These are phyloP conservation scores for Claviceps maximensis DNA, from an alignment of 2,329 filamentous ascomycete species.

Conservation along the genomic window DNA sequence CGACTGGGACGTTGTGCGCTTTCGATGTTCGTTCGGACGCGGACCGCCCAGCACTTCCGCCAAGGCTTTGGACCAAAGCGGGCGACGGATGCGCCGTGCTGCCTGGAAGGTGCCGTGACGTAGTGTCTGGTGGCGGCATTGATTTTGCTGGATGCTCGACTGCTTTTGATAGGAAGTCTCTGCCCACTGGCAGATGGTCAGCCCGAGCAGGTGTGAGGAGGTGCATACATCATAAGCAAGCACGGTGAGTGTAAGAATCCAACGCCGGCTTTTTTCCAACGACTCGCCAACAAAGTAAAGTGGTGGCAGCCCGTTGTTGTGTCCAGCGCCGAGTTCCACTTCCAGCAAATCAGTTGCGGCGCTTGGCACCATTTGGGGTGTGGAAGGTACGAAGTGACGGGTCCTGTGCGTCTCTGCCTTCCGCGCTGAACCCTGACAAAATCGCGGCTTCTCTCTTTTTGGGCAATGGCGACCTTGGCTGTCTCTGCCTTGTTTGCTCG, in stretches of 20 bases:
- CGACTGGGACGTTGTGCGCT: not conserved
- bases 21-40: not conserved
- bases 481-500: too few species aligned
- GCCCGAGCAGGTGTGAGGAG: too few species aligned
- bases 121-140: not conserved
- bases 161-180: too few species aligned
- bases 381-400: not conserved
- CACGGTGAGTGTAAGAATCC: too few species aligned
- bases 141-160: too few species aligned
- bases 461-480: not conserved
- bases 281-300: not conserved
- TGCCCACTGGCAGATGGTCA: too few species aligned
- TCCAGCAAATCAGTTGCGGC: not conserved
- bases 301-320: not conserved
- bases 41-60: not conserved
- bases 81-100: slow-evolving; percentile 1
- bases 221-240: too few species aligned
- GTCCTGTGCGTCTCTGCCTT: not conserved
- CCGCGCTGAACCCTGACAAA: too few species aligned
- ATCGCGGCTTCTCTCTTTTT: too few species aligned
- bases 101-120: not conserved
- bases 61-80: not conserved
- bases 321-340: not conserved
- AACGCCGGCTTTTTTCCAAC: not conserved
- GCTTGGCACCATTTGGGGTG: not conserved